These are phyloP conservation scores for Fusarium incarnatum DNA, from an alignment of 2,329 filamentous ascomycete species.

Conservation along the genomic window DNA sequence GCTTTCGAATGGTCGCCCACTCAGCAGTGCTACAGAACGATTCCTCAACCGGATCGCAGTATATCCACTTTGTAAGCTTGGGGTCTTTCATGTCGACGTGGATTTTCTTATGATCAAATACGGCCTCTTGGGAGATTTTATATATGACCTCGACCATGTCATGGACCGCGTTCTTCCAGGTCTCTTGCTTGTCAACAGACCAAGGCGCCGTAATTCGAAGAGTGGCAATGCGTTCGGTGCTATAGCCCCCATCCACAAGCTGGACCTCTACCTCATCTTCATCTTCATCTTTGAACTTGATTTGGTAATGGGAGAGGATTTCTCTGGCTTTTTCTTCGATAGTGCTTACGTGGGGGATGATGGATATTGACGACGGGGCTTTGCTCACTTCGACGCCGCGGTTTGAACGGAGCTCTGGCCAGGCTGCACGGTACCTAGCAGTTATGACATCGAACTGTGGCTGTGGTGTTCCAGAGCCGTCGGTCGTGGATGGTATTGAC, in stretches of 20 bases:
- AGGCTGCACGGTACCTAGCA: neutral
- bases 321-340: neutral
- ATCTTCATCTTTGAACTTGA: neutral
- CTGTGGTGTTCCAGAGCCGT: accelerated
- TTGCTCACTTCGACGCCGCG: neutral
- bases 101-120: accelerated
- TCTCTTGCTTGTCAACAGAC: neutral
- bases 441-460: neutral
- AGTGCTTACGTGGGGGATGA: no score
- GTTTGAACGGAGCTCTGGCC: neutral
- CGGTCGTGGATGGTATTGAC: neutral
- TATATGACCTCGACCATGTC: neutral
- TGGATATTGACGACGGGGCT: no score
- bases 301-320: neutral
- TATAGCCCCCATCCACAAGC: neutral
- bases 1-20: neutral
- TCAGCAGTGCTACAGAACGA: neutral
- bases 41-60: neutral
- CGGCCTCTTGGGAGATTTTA: accelerated
- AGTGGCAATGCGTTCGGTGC: neutral
- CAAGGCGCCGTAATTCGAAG: neutral
- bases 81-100: neutral
- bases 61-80: accelerated
- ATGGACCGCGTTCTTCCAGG: neutral
- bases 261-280: neutral